These are phyloP conservation scores for Paralagenidium karlingii DNA, from an alignment of 352 stramenopile genomes.

Conservation along the genomic window DNA sequence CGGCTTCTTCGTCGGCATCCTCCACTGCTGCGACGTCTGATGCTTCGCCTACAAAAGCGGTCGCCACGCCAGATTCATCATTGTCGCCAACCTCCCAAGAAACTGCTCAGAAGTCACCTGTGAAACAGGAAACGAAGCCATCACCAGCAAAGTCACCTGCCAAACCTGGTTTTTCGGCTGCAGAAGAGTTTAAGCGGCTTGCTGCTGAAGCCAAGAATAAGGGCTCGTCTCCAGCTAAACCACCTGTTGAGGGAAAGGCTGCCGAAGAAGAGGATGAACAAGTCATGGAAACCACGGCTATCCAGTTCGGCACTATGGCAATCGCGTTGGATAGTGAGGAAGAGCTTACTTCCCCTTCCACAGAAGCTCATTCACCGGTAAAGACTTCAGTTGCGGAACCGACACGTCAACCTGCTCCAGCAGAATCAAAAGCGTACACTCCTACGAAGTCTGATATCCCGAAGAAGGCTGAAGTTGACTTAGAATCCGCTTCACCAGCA, in stretches of 20 bases:
- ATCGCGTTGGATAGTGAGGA: conserved; percentile 10
- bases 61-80: conserved; percentile 10
- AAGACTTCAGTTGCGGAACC: background rate
- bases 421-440: background rate
- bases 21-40: background rate
- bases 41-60: conserved; percentile 4
- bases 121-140: background rate
- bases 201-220: too few relatives aligned
- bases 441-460: background rate
- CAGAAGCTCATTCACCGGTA: background rate
- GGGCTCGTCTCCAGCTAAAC: too few relatives aligned
- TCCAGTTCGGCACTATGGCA: conserved; percentile 1
- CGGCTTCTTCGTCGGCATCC: background rate
- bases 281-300: too few relatives aligned
- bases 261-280: too few relatives aligned
- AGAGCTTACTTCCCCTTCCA: background rate
- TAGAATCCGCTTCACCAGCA: background rate
- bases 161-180: too few relatives aligned
- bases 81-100: conserved; percentile 12
- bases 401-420: background rate
- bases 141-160: too few relatives aligned
- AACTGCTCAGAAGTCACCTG: background rate
- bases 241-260: too few relatives aligned
- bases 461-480: conserved; percentile 1
- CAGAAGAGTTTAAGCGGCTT: too few relatives aligned